Evolutionary conservation across 164 flowering plant species (phyloP).

Genomic region (Chimonanthus salicifolius): DNA sequence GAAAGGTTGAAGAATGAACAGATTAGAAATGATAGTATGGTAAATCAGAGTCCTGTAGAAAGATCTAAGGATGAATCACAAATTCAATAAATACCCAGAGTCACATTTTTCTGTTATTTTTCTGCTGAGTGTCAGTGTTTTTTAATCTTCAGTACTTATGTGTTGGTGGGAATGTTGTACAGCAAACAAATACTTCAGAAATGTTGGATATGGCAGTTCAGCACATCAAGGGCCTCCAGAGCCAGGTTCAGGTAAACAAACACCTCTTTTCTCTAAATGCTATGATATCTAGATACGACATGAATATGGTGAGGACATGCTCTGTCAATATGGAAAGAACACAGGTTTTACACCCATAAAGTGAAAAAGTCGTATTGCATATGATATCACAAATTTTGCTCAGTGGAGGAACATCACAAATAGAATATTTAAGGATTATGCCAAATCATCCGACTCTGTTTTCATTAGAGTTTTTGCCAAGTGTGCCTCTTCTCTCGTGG

Average conservation of each 20-base stretch:
- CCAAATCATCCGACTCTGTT: too few species aligned
- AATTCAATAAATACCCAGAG: too few species aligned
- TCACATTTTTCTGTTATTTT: background rate
- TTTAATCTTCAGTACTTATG: background rate
- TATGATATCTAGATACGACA: background rate
- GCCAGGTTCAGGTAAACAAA: constrained; percentile 61
- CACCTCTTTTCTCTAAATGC: background rate
- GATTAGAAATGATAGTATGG: too few species aligned
- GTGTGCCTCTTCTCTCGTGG: too few species aligned
- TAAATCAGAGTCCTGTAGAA: too few species aligned
- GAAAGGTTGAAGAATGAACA: too few species aligned
- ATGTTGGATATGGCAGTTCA: constrained; percentile 92
- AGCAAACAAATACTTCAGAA: constrained; percentile 95
- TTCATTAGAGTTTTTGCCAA: too few species aligned
- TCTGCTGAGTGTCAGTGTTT: background rate
- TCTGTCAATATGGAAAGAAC: too few species aligned
- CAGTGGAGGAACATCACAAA: too few species aligned
- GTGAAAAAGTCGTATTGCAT: background rate
- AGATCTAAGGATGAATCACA: too few species aligned
- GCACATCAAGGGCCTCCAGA: constrained; percentile 76
- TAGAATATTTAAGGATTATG: too few species aligned
- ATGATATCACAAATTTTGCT: too few species aligned
- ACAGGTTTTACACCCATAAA: background rate
- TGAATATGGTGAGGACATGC: background rate
- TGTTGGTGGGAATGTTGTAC: constrained; percentile 11